Conservation (phyloP, 2,329 filamentous ascomycete genomes). For the Phaeophleospora eucalypticola region DNA sequence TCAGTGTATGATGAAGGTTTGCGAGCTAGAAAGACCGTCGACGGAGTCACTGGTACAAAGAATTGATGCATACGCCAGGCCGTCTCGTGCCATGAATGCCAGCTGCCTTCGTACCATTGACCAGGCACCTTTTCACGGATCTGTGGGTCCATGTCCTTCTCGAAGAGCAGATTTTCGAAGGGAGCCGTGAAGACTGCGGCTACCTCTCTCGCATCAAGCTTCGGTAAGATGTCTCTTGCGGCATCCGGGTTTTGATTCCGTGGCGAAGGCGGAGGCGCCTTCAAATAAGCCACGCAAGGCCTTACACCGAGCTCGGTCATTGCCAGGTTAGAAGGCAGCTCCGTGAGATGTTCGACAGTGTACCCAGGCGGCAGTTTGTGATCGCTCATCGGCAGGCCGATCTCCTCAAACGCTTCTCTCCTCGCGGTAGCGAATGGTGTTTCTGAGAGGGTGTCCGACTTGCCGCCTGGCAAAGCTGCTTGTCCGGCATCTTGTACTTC, state of each 20-base stretch:
- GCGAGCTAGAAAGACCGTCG: slow-evolving; percentile 52
- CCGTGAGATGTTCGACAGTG: slow-evolving; percentile 79
- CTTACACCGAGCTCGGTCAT: slow-evolving; percentile 49
- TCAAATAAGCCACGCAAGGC: slow-evolving; percentile 58
- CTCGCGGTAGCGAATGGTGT: slow-evolving; percentile 74
- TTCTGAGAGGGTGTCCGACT: slow-evolving; percentile 53
- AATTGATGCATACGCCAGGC: slow-evolving; percentile 92
- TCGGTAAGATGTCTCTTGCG: slow-evolving; percentile 51
- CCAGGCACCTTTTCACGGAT: slow-evolving; percentile 40
- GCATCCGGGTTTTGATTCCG: slow-evolving; percentile 59
- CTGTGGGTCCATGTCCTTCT: slow-evolving; percentile 51
- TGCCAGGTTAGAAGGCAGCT: slow-evolving; percentile 60
- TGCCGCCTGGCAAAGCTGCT: slow-evolving; percentile 50
- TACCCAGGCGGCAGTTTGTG: slow-evolving; percentile 69
- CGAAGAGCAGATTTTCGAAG: slow-evolving; percentile 74
- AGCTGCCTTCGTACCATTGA: slow-evolving; percentile 80
- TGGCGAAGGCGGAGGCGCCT: slow-evolving; percentile 39
- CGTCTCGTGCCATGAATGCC: slow-evolving; percentile 72
- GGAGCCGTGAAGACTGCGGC: slow-evolving; percentile 90
- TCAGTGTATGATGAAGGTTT: slow-evolving; percentile 19
- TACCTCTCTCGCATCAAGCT: slow-evolving; percentile 83
- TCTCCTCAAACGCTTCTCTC: slow-evolving; percentile 88
- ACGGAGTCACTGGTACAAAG: slow-evolving; percentile 73
- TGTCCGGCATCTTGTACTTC: slow-evolving; percentile 47
- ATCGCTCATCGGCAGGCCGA: slow-evolving; percentile 75